Evolutionary conservation across 148 eudicot genomes (phyloP).

Genomic region (Diospyros kaki): DNA sequence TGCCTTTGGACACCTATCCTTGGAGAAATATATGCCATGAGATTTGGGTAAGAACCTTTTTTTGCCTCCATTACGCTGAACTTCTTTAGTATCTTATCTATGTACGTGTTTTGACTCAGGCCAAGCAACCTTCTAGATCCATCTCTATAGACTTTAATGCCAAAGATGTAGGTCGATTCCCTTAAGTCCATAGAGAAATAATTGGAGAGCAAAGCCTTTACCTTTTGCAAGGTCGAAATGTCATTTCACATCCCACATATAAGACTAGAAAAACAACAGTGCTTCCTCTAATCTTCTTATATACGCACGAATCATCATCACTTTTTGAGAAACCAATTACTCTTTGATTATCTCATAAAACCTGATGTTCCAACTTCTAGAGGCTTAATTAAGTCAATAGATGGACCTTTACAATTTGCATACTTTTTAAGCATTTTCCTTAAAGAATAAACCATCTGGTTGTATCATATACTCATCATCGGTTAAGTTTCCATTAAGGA

Average conservation of each 20-base stretch:
- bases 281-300: too few species aligned
- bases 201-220: neutral
- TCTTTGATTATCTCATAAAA: too few species aligned
- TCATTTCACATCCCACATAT: neutral
- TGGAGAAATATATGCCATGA: neutral
- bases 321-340: too few species aligned
- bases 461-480: neutral
- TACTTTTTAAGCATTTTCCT: neutral
- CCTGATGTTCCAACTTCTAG: too few species aligned
- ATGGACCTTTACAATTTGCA: too few species aligned
- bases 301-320: too few species aligned
- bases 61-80: neutral
- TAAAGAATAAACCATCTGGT: neutral
- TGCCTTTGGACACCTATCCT: too few species aligned
- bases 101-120: neutral
- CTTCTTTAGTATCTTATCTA: neutral
- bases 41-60: neutral
- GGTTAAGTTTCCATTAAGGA: neutral
- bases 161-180: neutral
- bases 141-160: constrained; percentile 7
- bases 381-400: too few species aligned
- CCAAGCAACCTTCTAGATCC: neutral
- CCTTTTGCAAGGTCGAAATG: neutral
- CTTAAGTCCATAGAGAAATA: constrained; percentile 7
- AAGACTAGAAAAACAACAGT: too few species aligned